Conservation (phyloP, 2,329 filamentous ascomycete genomes). For the Clarireedia monteithiana region DNA sequence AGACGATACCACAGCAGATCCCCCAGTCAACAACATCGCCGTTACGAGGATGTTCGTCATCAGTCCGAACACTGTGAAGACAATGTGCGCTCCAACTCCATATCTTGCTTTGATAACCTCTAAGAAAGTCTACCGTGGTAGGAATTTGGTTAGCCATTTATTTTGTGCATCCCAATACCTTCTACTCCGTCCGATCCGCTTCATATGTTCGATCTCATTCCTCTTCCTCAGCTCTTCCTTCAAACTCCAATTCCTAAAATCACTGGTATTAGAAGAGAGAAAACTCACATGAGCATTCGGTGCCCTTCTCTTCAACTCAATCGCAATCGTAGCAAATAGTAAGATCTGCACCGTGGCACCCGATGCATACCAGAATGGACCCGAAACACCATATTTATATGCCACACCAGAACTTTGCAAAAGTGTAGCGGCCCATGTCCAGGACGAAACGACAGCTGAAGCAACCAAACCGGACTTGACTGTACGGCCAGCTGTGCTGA, state of each 20-base stretch:
- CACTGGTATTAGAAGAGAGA: background rate
- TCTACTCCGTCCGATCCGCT: too few relatives aligned
- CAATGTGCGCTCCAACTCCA: constrained; percentile 62
- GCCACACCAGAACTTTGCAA: constrained; percentile 75
- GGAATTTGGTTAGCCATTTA: background rate
- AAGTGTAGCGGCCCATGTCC: constrained; percentile 86
- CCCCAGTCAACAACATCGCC: constrained; percentile 81
- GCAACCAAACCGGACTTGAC: constrained; percentile 86
- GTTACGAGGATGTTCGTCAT: constrained; percentile 84
- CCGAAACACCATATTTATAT: constrained; percentile 66
- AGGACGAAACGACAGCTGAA: constrained; percentile 83
- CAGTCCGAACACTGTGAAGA: constrained; percentile 75
- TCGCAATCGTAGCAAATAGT: constrained; percentile 82
- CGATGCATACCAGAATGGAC: constrained; percentile 58
- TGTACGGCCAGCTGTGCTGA: constrained; percentile 78
- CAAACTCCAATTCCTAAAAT: background rate
- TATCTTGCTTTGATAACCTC: constrained; percentile 80
- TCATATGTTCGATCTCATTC: background rate
- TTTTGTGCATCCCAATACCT: too few relatives aligned
- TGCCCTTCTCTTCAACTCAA: constrained; percentile 78
- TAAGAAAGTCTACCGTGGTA: constrained; percentile 49
- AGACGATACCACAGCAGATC: constrained; percentile 63
- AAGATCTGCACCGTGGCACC: constrained; percentile 83
- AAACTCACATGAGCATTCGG: constrained; percentile 65
- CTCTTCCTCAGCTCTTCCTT: background rate